Evolutionary conservation across 257 asterid genomes (phyloP), one percentile per base, ranked within the genome.

Genomic region (Scutellaria baicalensis): DNA sequence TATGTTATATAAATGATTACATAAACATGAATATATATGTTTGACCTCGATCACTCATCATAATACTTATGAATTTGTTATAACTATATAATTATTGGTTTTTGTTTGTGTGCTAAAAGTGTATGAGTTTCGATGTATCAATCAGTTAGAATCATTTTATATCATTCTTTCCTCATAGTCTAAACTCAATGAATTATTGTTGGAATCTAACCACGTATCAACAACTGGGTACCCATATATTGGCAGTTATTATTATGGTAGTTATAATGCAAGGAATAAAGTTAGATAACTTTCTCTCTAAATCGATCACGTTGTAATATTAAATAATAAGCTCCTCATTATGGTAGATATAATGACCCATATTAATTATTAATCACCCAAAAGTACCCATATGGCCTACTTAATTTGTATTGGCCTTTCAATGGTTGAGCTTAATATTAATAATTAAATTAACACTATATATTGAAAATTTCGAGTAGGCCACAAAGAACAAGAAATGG

Each of bases 21-120:
- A 43, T 20, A 18, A 62, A 18, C 2, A 43, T 43, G 12, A 57
- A 31, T 33, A 18, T 31, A 6, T 40, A 17, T 42, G 9, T 42
- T 33, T 58, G 64, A 14, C 35, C 27, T 68, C 27, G 23, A 43
- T 50, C 13, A 36, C 27, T 21, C 33, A 33, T 39, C 38, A 21
- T 36, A 31, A 49, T 61, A 23, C 14, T 39, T 68, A 27, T 69
- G 33, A 57, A 58, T 52, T 27, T 5, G 49, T 43, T 59, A 44
- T 48, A 14, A 39, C 10, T 59, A 12, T 13, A 36, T 31, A 59
- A 70, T 69, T 70, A 70, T 70, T 59, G 61, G 9, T 12, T 23
- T 71, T 62, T 72, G 77, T 62, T 72, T 57, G 70, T 50, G 55
- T 31, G 45, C 11, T n/a, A 16, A 14, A 18, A 33, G 33, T 66